Evolutionary conservation across 2,329 filamentous ascomycete genomes (phyloP), one percentile per base, ranked within the genome.

Genomic region (Plectosphaerella cucumerina): DNA sequence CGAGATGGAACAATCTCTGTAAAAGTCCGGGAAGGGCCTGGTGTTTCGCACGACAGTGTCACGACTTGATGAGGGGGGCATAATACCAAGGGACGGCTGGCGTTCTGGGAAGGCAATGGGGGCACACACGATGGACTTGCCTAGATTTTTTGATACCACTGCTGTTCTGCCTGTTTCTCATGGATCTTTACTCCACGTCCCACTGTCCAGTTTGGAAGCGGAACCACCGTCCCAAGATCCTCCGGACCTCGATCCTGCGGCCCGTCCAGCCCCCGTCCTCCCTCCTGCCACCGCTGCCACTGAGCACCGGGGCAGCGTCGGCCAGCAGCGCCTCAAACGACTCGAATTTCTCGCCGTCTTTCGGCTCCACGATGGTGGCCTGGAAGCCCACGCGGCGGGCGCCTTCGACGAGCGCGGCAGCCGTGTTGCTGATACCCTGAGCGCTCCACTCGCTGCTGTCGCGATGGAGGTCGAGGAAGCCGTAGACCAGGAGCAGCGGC

Each of bases 1-100:
- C 5, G 94, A 99, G 77, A 97, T 99, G 92, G 94, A 97, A 71
- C 92, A 97, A 18, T 4, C n/a, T 42, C 39, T 42, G 5, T 42
- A 18, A 14, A n/a, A 39, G 35, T 10, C 4, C 15, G n/a, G 14
- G 35, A 6, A n/a, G 12, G 34, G n/a, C 21, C 22, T 11, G 33
- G 18, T 26, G 3, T 44, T 33, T 47, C 20, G 8, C 21, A 44
- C 23, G 12, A 54, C 39, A 53, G 50, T 45, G 53, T 45, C 47
- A 58, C 26, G 55, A 56, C 33, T 42, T 53, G 37, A 56, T 42
- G 39, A 42, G 18, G n/a, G 6, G 15, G 39, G 39, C 39, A 55
- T 52, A 60, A 68, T 68, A 75, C 71, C 72, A 70, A 56, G 62
- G 63, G 49, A 51, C 54, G 18, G 17, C 39, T 49, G 71, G 72